Conservation (phyloP, 371 early-diverging fungal genomes). For the Mortierella sp. region DNA sequence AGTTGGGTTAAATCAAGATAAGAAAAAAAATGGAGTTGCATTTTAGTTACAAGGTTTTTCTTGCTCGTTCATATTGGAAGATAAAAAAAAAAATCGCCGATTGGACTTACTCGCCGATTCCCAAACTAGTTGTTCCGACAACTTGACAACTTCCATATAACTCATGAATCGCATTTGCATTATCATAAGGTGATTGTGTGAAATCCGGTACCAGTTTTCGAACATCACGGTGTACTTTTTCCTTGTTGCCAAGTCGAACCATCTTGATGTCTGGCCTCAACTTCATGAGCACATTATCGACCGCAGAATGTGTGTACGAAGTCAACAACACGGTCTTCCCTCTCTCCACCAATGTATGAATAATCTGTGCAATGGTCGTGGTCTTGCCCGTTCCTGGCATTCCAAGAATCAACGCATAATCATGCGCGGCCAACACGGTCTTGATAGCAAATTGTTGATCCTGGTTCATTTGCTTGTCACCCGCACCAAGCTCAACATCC, state of each 20-base stretch:
- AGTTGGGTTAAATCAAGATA: background rate
- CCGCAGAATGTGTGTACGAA: slow-evolving; percentile 96
- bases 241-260: slow-evolving; percentile 80
- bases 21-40: background rate
- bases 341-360: slow-evolving; percentile 72
- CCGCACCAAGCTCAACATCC: background rate
- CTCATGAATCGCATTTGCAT: slow-evolving; percentile 66
- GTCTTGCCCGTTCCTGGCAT: slow-evolving; percentile 99
- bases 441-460: slow-evolving; percentile 74
- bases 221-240: slow-evolving; percentile 74
- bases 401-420: slow-evolving; percentile 95
- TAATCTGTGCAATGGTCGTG: slow-evolving; percentile 88
- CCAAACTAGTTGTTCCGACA: slow-evolving; percentile 92
- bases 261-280: slow-evolving; percentile 64
- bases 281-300: slow-evolving; percentile 95
- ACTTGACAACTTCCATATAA: slow-evolving; percentile 72
- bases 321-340: slow-evolving; percentile 90
- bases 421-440: slow-evolving; percentile 72
- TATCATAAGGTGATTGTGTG: slow-evolving; percentile 53
- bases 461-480: slow-evolving; percentile 59
- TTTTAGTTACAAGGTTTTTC: too few species aligned
- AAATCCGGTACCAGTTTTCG: slow-evolving; percentile 60
- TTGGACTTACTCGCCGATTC: slow-evolving; percentile 82
- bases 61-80: background rate
- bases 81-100: too few species aligned